Percentiles rank a stretch among this genome's conserved stretches.
phyloP scores from a whole-genome alignment of 2,329 filamentous ascomycete species.

The Cordyceps cicadae region DNA sequence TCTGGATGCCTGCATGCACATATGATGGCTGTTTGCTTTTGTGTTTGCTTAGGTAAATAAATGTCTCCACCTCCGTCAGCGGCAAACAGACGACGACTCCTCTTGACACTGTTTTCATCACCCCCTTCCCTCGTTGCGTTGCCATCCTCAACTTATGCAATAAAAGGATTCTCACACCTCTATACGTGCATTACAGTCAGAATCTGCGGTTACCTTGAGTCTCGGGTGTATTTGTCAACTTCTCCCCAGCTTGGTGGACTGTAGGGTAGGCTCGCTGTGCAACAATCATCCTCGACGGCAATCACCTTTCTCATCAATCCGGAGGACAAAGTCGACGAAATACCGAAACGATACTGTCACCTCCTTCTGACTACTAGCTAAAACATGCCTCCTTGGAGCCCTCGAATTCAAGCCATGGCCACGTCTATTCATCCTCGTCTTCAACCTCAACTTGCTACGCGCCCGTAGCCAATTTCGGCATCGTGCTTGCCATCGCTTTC shows the following conservation, averaged over 20 bases:
- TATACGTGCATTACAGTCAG: no score
- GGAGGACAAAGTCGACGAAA: slow-evolving; percentile 61
- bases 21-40: no score
- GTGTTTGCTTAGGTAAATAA: no score
- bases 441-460: slow-evolving; percentile 25
- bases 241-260: neutral
- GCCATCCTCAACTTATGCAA: no score
- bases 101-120: no score
- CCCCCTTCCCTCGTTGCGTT: no score
- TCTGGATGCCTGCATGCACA: no score
- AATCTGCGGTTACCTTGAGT: no score
- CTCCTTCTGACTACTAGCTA: slow-evolving; percentile 51
- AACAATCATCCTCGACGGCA: slow-evolving; percentile 68
- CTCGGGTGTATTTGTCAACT: no score
- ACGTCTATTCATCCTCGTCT: slow-evolving; percentile 50
- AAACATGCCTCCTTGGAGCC: slow-evolving; percentile 25
- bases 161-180: no score
- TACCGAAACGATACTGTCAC: slow-evolving; percentile 51
- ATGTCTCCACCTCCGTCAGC: no score
- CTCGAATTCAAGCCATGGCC: slow-evolving; percentile 43
- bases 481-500: slow-evolving; percentile 60
- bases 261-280: neutral
- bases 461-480: slow-evolving; percentile 16
- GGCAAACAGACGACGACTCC: no score
- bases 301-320: slow-evolving; percentile 62